Evolutionary conservation across 2,329 filamentous ascomycete species (phyloP), one percentile per base, ranked within the genome.

Genomic region (Zymoseptoria passerinii): DNA sequence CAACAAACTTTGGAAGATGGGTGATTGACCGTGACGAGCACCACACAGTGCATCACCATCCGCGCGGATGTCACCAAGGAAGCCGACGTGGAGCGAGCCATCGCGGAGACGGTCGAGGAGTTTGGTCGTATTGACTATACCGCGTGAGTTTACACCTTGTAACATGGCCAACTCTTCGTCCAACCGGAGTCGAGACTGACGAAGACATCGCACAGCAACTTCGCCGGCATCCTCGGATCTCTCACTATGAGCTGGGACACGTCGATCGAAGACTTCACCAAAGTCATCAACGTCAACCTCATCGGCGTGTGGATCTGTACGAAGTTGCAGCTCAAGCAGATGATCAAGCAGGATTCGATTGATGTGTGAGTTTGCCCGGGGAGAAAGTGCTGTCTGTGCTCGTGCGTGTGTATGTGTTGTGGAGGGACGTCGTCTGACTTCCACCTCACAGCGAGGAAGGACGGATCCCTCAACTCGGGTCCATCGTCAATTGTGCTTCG

Each of bases 91-190:
- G 66, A 71, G 51, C 60, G 63, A 8, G 67, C 72, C 10, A 64
- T 75, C 7, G 56, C 61, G 7, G 50, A 71, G 55, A 76, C 74
- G 0, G 63, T 76, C 0, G 51, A 66, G 8, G 65, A 57, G 16
- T 74, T 74, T 27, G 76, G 74, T 0, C 65, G 63, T 8, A 66
- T 79, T 0, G 73, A 78, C 48, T 73, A 75, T 5, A 75, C 75
- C 1, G 72, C 65, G 61, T 63, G 54, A 54, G 61, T 53, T 53
- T 6, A 8, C 13, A 2, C 8, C 29, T 35, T 1, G 29, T 8
- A 35, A 23, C 23, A 23, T n/a, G n/a, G n/a, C n/a, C n/a, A n/a
- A n/a, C n/a, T n/a, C n/a, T n/a, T n/a, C n/a, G n/a, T n/a, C 29
- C 13, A 3, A 13, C n/a, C 48, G 48, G 48, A 19, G 48, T 19